These are phyloP conservation scores for Fusarium nurragi DNA, from an alignment of 2,329 filamentous ascomycete genomes.

Conservation along the genomic window DNA sequence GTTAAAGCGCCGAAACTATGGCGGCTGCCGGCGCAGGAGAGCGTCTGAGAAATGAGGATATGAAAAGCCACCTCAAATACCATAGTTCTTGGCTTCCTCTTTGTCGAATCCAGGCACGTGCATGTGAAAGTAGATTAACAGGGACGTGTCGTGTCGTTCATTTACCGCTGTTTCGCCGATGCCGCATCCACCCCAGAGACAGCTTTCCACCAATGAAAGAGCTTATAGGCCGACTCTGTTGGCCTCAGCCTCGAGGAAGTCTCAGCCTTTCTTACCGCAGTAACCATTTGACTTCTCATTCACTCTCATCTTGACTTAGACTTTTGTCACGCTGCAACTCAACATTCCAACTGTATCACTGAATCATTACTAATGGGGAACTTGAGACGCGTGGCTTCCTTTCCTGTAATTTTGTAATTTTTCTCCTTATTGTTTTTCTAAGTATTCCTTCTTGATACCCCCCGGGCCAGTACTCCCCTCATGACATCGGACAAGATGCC, in stretches of 20 bases:
- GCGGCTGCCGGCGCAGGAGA: background rate
- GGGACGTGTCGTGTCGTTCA: slow-evolving; percentile 15
- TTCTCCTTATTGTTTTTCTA: slow-evolving; percentile 12
- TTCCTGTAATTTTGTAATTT: slow-evolving; percentile 20
- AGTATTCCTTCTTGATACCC: slow-evolving; percentile 33
- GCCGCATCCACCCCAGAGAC: slow-evolving; percentile 21
- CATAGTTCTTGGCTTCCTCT: background rate
- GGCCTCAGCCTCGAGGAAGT: slow-evolving; percentile 34
- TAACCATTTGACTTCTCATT: slow-evolving; percentile 17
- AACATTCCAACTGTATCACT: slow-evolving; percentile 1
- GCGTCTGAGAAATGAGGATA: too few species aligned
- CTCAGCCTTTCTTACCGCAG: slow-evolving; percentile 39
- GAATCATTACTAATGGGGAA: slow-evolving; percentile 12
- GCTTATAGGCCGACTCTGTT: slow-evolving; percentile 1
- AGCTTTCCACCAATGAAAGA: slow-evolving; percentile 26
- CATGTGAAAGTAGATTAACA: background rate
- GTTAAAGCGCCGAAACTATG: background rate
- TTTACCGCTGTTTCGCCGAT: slow-evolving; percentile 38
- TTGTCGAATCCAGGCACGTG: background rate
- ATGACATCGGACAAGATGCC: slow-evolving; percentile 56
- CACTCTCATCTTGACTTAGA: slow-evolving; percentile 13
- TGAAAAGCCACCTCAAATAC: background rate
- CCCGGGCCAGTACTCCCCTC: slow-evolving; percentile 8
- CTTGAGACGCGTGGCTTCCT: background rate
- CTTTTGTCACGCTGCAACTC: slow-evolving; percentile 15